phyloP scores from a whole-genome alignment of 306 rosid genomes.

The Delonix regia region DNA sequence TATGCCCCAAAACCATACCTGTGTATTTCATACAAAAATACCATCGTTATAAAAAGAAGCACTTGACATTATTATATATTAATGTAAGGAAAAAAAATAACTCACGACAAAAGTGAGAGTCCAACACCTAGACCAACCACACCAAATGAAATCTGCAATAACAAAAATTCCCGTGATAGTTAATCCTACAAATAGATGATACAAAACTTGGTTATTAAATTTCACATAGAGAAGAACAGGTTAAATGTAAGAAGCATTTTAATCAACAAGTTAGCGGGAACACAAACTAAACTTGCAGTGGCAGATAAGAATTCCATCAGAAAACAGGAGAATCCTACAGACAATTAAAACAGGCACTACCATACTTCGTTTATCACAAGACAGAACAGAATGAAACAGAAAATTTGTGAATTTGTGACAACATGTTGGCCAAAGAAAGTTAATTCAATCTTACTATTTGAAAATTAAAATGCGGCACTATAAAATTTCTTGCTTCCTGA shows the following conservation, averaged over 20 bases:
- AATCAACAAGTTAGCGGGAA: neutral
- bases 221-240: neutral
- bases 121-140: conserved; percentile 78
- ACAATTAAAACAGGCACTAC: neutral
- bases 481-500: neutral
- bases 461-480: neutral
- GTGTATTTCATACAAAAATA: conserved; percentile 24
- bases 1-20: conserved; percentile 99
- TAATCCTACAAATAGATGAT: neutral
- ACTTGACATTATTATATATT: neutral
- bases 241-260: neutral
- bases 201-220: neutral
- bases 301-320: conserved; percentile 2
- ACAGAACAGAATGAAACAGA: conserved; percentile 2
- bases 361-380: neutral
- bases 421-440: neutral
- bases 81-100: conserved; percentile 12
- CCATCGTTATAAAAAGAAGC: conserved; percentile 24
- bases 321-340: neutral
- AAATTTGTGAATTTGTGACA: neutral
- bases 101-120: conserved; percentile 76
- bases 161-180: conserved; percentile 1
- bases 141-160: conserved; percentile 85
- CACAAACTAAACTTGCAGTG: neutral
- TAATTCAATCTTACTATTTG: neutral